These are phyloP conservation scores for Dryas octopetala DNA, from an alignment of 306 rosid species.

Conservation along the genomic window DNA sequence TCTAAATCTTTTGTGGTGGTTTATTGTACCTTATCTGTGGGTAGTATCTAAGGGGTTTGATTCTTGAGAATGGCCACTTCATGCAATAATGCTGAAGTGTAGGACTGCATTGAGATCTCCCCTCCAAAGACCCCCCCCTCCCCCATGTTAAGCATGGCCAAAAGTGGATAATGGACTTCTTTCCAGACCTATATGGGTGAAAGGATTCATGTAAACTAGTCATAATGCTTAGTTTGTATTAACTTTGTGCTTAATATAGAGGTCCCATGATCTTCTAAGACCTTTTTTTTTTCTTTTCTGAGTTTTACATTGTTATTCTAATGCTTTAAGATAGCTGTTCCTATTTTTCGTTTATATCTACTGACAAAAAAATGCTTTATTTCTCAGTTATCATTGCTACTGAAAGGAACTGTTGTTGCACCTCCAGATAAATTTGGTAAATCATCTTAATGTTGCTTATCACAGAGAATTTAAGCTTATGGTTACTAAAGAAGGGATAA, in stretches of 20 bases:
- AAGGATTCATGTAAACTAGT: not conserved
- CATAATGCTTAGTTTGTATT: not conserved
- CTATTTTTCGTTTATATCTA: constrained; percentile 10
- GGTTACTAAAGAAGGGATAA: constrained; percentile 22
- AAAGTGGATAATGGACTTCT: not conserved
- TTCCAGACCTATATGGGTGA: not conserved
- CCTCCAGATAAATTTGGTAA: constrained; percentile 98
- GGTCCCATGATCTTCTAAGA: not conserved
- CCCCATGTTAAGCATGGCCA: not conserved
- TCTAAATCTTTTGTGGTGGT: constrained; percentile 1
- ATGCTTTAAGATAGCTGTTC: constrained; percentile 21
- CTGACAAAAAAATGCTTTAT: constrained; percentile 31
- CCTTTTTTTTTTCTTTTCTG: not conserved
- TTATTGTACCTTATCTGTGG: not conserved
- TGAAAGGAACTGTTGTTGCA: constrained; percentile 95
- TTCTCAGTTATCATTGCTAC: constrained; percentile 82
- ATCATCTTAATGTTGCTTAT: constrained; percentile 30
- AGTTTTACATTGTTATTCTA: constrained; percentile 9
- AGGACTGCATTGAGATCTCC: not conserved
- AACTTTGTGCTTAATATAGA: not conserved
- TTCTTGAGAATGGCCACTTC: not conserved
- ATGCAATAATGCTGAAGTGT: not conserved
- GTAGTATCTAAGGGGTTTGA: not conserved
- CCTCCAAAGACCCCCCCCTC: not conserved
- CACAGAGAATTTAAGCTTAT: constrained; percentile 13